These are phyloP conservation scores for Macrolepiota dolichaula DNA, from an alignment of 768 basidiomycete genomes.

Conservation along the genomic window DNA sequence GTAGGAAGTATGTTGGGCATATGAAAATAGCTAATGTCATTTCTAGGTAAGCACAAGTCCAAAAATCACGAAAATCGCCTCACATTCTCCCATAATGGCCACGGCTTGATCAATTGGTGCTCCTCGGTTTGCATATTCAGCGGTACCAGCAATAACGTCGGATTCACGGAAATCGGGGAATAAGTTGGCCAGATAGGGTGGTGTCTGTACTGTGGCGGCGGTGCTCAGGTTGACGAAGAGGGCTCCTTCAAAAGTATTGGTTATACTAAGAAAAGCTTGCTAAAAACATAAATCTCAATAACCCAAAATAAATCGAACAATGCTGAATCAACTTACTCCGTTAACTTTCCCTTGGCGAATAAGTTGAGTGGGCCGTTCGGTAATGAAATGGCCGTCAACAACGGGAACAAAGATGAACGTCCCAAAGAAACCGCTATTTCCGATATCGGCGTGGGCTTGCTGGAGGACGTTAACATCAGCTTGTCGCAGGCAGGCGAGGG, in stretches of 20 bases:
- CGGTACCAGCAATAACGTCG: slow-evolving; percentile 17
- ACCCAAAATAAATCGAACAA: neutral
- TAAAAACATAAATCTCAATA: slow-evolving; percentile 10
- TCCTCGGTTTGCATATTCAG: slow-evolving; percentile 2
- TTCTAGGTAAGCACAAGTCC: neutral
- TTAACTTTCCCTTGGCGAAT: slow-evolving; percentile 36
- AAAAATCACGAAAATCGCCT: neutral
- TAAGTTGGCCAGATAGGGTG: slow-evolving; percentile 31
- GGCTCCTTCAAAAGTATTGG: slow-evolving; percentile 35
- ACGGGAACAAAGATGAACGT: slow-evolving; percentile 40
- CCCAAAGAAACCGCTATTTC: slow-evolving; percentile 31
- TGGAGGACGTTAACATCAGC: slow-evolving; percentile 29
- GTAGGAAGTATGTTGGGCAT: slow-evolving; percentile 40
- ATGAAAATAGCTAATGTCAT: slow-evolving; percentile 34
- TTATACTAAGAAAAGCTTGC: slow-evolving; percentile 32
- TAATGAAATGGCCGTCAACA: slow-evolving; percentile 45
- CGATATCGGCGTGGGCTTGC: slow-evolving; percentile 28
- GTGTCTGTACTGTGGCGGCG: slow-evolving; percentile 20
- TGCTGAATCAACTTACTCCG: slow-evolving; percentile 26
- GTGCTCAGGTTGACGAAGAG: slow-evolving; percentile 31
- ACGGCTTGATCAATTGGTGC: slow-evolving; percentile 7
- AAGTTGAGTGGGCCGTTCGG: slow-evolving; percentile 35
- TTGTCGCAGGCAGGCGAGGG: slow-evolving; percentile 37
- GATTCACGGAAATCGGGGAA: slow-evolving; percentile 33
- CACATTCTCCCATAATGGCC: slow-evolving; percentile 14